These are phyloP conservation scores for Corylus americana DNA, from an alignment of 306 rosid genomes.

Conservation along the genomic window DNA sequence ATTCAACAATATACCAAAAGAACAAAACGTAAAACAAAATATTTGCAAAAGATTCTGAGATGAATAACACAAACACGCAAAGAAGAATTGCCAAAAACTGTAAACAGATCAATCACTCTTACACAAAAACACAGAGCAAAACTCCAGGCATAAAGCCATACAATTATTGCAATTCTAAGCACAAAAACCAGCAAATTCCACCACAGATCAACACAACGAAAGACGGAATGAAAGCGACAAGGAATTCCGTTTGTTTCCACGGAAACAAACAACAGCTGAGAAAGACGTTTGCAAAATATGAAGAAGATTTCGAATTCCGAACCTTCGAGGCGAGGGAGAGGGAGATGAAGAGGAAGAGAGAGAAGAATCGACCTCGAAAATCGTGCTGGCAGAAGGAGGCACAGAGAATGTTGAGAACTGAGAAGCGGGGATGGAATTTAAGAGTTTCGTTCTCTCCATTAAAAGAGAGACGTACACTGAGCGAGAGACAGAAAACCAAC, in stretches of 20 bases:
- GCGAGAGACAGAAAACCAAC: neutral
- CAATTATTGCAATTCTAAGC: constrained; percentile 20
- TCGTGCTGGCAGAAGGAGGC: neutral
- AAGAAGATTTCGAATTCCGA: constrained; percentile 23
- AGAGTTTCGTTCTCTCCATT: neutral
- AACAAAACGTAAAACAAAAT: neutral
- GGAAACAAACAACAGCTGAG: neutral
- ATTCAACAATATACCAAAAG: neutral
- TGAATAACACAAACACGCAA: neutral
- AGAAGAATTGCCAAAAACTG: constrained; percentile 14
- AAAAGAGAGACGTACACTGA: neutral
- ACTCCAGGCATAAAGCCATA: constrained; percentile 9
- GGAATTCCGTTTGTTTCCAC: too few species aligned
- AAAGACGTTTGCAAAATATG: constrained; percentile 3
- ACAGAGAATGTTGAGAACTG: constrained; percentile 1
- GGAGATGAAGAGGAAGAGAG: neutral
- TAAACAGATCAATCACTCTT: constrained; percentile 45
- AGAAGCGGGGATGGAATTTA: constrained; percentile 1
- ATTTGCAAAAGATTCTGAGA: neutral
- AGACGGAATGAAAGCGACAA: constrained; percentile 22
- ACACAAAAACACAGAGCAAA: constrained; percentile 12
- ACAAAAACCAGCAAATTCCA: constrained; percentile 12
- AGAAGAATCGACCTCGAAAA: neutral
- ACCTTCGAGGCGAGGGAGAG: constrained; percentile 20
- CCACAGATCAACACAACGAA: constrained; percentile 1